These are phyloP conservation scores for Lactarius tabidus DNA, from an alignment of 768 basidiomycete genomes.

Conservation along the genomic window DNA sequence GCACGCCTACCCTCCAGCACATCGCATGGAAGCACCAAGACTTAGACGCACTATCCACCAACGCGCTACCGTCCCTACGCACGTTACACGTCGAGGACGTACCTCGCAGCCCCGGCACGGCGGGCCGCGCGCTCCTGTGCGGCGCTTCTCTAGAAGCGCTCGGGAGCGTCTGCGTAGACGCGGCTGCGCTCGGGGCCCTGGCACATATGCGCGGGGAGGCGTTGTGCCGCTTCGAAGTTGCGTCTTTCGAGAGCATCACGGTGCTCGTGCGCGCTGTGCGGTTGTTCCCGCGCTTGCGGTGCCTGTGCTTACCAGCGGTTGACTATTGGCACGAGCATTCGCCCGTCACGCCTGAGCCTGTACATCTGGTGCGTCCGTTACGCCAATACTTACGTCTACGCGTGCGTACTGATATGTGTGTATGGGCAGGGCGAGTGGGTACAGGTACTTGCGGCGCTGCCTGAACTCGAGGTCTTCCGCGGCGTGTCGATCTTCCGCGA, in stretches of 20 bases:
- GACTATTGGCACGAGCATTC: constrained; percentile 11
- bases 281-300: not conserved
- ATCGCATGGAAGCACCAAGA: not conserved
- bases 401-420: not conserved
- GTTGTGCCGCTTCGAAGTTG: not conserved
- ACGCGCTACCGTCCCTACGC: constrained; percentile 23
- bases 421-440: not conserved
- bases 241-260: not conserved
- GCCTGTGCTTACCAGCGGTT: not conserved
- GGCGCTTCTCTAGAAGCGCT: not conserved
- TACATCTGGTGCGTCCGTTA: not conserved
- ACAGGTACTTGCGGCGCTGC: not conserved
- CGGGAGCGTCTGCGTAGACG: not conserved
- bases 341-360: not conserved
- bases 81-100: constrained; percentile 5
- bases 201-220: not conserved
- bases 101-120: not conserved
- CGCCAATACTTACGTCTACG: not conserved
- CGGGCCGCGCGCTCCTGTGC: not conserved
- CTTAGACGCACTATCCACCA: not conserved
- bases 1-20: constrained; percentile 1
- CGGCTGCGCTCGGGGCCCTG: not conserved
- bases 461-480: constrained; percentile 1
- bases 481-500: not conserved
- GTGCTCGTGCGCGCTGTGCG: not conserved